Base-by-base conservation (phyloP, 257 asterid species). In the Plectranthus barbatus region DNA sequence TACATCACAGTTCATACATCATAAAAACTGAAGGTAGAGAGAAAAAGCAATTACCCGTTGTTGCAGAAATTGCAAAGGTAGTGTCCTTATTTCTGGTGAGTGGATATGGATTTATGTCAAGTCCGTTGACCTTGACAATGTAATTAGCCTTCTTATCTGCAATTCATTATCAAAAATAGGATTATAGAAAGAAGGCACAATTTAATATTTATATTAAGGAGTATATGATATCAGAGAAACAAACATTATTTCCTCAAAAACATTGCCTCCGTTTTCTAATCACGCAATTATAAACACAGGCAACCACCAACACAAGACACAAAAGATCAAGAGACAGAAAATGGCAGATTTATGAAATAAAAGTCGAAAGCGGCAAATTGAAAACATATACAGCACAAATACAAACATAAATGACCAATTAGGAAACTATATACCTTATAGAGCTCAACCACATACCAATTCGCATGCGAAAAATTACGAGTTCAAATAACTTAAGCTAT, bases 21-120 rank as follows among this genome's bases (percentile, higher is more conserved):
- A 52, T 29, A 50, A 59, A 41, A 5, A 50, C 24, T 17, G 1
- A 57, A 67, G 36, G 59, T 42, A 47, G 9, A 44, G 9, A 44
- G 21, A 45, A 24, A 18, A 61, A 44, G 21, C 44, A 21, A 15
- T 71, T 81, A 88, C 97, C 79, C 49, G 98, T 81, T 19, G 84
- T 62, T 23, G 97, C 98, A 69, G 70, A 17, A 50, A 92, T 77
- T n/a, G 74, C 66, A 56, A 88, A 92, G 53, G 85, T 83, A 34
- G 98, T 78, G 6, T 67, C 46, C 72, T 76, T 72, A 73, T 85
- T 81, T 52, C 76, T 80, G 29, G 72, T 33, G 19, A 89, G 76
- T 4, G 98, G 97, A 74, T 69, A 86, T 5, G 98, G 98, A 11
- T 76, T 31, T 14, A 92, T 86, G 2, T 86, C 93, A 11, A 89